Base-by-base conservation (phyloP, 371 early-diverging fungal genomes). In the Mortierella polycephala region DNA sequence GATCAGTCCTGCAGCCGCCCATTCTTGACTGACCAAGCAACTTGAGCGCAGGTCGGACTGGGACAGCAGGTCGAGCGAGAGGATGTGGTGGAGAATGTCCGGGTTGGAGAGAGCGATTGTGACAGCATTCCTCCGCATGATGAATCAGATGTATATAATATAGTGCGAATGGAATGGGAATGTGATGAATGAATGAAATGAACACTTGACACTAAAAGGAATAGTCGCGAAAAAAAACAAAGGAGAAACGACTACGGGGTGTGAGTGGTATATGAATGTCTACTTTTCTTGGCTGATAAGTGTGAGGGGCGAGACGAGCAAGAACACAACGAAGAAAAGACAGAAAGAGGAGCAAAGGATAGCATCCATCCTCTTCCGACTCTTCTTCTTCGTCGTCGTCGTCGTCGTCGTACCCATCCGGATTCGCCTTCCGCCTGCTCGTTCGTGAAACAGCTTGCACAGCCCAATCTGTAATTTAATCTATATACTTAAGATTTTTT, bases 31-130 rank as follows among this genome's bases (percentile, higher is more conserved):
- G 59, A 79, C 79, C 6, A 79, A 67, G 21, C 79, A 72, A 52
- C 73, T 68, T 7, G 72, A 59, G 21, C 40, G 44, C 21, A 79
- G 62, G 59, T 79, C 79, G 8, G 54, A 7, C 47, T 72, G 79
- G 47, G 61, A 21, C 21, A 72, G 66, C 16, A 42, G n/a, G 55
- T 44, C 44, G 49, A 69, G 59, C 0, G 73, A 59, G 56, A 79
- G 56, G 46, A 79, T 79, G 50, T 72, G 62, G 52, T 79, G 73
- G 21, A 79, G 66, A 60, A 79, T 79, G 67, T 79, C 79, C 42
- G 53, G 69, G 51, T 65, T 65, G 11, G 73, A 64, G 10, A 79
- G 69, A 7, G 79, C 79, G n/a, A 55, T 64, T 45, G 51, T 40
- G 44, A 52, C 54, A 47, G 76, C 58, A 58, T 54, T 62, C 70